Evolutionary conservation across 768 basidiomycete species (phyloP).

Genomic region (Lanmaoa rubissima): DNA sequence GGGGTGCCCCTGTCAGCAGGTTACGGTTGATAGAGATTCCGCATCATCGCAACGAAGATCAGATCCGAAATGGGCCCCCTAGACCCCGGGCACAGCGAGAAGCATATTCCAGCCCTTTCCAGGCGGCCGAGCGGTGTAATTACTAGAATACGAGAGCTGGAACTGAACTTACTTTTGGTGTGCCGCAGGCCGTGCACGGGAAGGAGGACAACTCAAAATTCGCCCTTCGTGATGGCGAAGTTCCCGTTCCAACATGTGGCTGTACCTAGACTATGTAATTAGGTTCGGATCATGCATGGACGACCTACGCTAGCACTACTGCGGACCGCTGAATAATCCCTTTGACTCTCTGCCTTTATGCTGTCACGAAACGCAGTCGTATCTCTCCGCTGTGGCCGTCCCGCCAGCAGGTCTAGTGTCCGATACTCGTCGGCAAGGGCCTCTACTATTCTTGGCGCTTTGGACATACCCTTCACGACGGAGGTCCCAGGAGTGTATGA

Average conservation of each 20-base stretch:
- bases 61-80: constrained; percentile 10
- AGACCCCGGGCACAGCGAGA: constrained; percentile 22
- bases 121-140: constrained; percentile 6
- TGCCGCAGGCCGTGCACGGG: neutral
- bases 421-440: constrained; percentile 69
- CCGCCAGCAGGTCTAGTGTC: constrained; percentile 15
- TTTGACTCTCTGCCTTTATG: constrained; percentile 11
- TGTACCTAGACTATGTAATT: constrained; percentile 5
- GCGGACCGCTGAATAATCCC: neutral
- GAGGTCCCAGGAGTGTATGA: constrained; percentile 78
- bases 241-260: constrained; percentile 14
- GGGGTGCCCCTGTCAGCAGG: constrained; percentile 28
- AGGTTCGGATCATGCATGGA: constrained; percentile 11
- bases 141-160: neutral
- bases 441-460: constrained; percentile 58
- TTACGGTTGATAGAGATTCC: constrained; percentile 11
- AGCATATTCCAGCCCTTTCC: neutral
- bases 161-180: constrained; percentile 4
- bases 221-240: neutral
- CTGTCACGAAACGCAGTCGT: constrained; percentile 21
- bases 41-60: constrained; percentile 30
- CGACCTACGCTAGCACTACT: neutral
- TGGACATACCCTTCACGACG: constrained; percentile 55
- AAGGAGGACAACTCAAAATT: neutral
- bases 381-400: constrained; percentile 9